Evolutionary conservation across 495 filamentous ascomycete species (phyloP), one percentile per base, ranked within the genome.

Genomic region (Aspergillus bertholletiae): DNA sequence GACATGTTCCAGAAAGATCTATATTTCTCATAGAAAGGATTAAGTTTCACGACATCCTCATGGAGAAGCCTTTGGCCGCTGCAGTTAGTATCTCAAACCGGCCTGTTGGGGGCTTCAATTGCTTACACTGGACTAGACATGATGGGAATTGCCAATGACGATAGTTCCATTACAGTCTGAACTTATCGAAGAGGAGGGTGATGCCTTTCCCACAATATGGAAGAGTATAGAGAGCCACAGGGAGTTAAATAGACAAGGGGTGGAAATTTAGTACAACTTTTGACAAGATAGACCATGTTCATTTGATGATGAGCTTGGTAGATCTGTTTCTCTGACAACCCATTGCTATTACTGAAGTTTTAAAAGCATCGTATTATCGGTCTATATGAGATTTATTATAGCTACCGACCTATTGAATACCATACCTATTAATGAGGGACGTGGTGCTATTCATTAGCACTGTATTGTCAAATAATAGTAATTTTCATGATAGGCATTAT

Each of bases 31-130:
- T 62, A 61, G 45, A 68, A 70, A 5, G 70, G 68, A 46, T 73
- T 73, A 49, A 68, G 59, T 41, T 67, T 68, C 15, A 60, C 51
- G 26, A 73, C 55, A 21, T 68, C 66, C 39, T 63, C 65, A 46
- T 68, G 68, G 1, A 55, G 47, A n/a, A 63, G 45, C 27, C 61
- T 48, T 12, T 64, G 64, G 40, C 32, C 51, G 18, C 9, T 23
- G 15, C 2, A 3, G 53, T 67, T 55, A 67, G 59, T 50, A 46
- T 46, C n/a, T 22, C 21, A 11, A 11, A 30, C 13, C 8, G 26
- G 20, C 13, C 22, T 7, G 11, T 28, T 40, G 30, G 22, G 2
- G 8, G 3, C 13, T 3, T 3, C 5, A 3, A 3, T 22, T 8
- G 39, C 57, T 60, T 51, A 64, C 61, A 58, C 54, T n/a, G 56